Evolutionary conservation across 257 asterid genomes (phyloP), one percentile per base, ranked within the genome.

Genomic region (Parsonsia alboflavescens): DNA sequence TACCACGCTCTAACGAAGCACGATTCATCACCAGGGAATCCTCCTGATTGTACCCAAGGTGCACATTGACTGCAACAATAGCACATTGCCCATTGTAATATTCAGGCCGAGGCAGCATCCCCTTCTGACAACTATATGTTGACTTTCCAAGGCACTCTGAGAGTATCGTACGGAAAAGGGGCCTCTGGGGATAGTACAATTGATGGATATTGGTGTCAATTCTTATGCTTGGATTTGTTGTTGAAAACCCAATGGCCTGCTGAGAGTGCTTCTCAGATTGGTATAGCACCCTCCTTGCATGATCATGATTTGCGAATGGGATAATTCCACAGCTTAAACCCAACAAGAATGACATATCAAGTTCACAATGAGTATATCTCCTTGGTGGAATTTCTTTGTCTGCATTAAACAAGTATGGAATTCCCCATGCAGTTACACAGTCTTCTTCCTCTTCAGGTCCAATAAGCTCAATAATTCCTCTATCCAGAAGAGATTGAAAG

Each of bases 401-500:
- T 21, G 85, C 90, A 26, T 77, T 79, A 73, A 90, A 85, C 58
- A 95, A 91, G 82, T 82, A 82, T 22, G 73, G 81, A 64, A 84
- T 75, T 75, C 91, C 97, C 99, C 99, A 95, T 36, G 99, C 99
- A 50, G 90, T 88, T 68, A 73, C 82, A 61, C 91, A 87, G 71
- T 95, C 99, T 77, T 95, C 99, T 79, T 92, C 99, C 86, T 95
- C 98, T 86, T 95, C 99, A 0, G 99, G 80, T 24, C 99, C 98
- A 4, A 95, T 86, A 57, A 95, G 80, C 84, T 95, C 99, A 6
- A 95, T 48, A 33, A 95, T 82, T 72, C 99, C 97, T 71, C 45
- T 77, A 42, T 87, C 89, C 46, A 95, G 73, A 77, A 92, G 93
- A 62, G 88, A 68, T 72, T 90, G 89, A 78, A 90, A 92, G 17